phyloP scores from a whole-genome alignment of 345 rosid genomes.

The Odontarrhena argentea region DNA sequence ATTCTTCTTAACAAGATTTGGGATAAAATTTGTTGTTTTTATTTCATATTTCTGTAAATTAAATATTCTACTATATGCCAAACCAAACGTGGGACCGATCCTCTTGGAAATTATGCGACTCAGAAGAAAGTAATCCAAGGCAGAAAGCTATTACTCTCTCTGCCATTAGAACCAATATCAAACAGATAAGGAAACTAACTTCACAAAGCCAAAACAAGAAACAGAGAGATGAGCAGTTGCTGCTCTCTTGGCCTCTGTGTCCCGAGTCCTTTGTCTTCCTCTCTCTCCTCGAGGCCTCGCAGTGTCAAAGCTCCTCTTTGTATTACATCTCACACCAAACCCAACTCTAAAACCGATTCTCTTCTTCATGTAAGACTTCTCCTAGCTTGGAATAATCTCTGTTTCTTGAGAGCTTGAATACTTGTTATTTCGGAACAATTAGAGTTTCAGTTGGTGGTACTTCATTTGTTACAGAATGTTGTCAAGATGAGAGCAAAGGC shows the following conservation, averaged over 20 bases:
- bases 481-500: constrained; percentile 34
- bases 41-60: constrained; percentile 10
- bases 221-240: constrained; percentile 41
- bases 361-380: constrained; percentile 37
- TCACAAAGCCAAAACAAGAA: constrained; percentile 4
- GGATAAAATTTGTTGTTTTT: neutral
- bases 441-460: no score
- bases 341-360: constrained; percentile 21
- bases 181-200: constrained; percentile 34
- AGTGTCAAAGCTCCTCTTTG: constrained; percentile 34
- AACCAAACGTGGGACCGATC: constrained; percentile 24
- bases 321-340: constrained; percentile 39
- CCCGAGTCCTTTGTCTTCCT: constrained; percentile 46
- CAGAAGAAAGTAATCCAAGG: constrained; percentile 14
- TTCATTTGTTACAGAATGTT: constrained; percentile 36
- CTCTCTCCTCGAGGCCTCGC: constrained; percentile 38
- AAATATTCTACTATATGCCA: constrained; percentile 7
- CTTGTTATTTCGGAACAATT: no score
- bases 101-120: neutral
- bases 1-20: neutral
- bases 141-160: constrained; percentile 2
- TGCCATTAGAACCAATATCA: constrained; percentile 33
- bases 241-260: constrained; percentile 41
- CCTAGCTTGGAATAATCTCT: neutral
- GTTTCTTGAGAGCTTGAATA: neutral